A percentile compares a stretch with the other conserved stretches of the same genome.
Conservation (phyloP, 768 basidiomycete genomes). For the Leccinum longicurvipes region DNA sequence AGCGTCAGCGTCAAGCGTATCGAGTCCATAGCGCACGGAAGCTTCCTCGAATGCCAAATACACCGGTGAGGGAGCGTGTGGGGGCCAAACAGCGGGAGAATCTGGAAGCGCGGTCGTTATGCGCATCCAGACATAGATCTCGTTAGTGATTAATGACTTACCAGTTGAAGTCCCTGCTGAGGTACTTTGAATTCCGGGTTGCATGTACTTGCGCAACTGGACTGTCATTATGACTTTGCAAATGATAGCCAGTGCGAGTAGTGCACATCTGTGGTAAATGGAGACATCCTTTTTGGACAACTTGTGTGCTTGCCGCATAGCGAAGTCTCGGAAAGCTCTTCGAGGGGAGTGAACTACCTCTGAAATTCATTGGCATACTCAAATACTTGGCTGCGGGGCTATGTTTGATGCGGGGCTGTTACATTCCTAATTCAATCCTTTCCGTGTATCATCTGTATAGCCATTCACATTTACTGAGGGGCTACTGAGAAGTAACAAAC, state of each 20-base stretch:
- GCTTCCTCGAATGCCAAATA: neutral
- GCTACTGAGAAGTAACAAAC: neutral
- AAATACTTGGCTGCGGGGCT: neutral
- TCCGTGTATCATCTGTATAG: neutral
- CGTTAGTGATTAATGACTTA: neutral
- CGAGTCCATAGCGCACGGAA: neutral
- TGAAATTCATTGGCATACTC: neutral
- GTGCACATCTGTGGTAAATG: neutral
- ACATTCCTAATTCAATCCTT: neutral
- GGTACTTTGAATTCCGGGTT: neutral
- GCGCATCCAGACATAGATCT: too few species aligned
- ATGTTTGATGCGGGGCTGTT: neutral
- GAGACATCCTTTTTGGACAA: neutral
- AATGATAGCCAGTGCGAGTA: neutral
- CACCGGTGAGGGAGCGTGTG: neutral
- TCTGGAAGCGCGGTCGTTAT: neutral
- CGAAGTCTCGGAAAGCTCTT: neutral
- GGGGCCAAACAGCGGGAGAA: neutral
- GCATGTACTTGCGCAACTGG: neutral
- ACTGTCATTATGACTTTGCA: neutral
- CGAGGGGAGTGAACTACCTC: neutral
- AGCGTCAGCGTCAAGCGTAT: neutral
- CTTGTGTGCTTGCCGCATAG: neutral
- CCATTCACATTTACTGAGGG: neutral
- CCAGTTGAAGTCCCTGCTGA: neutral